Evolutionary conservation across 2,329 filamentous ascomycete genomes (phyloP).

Genomic region (Penicillium sclerotiorum): DNA sequence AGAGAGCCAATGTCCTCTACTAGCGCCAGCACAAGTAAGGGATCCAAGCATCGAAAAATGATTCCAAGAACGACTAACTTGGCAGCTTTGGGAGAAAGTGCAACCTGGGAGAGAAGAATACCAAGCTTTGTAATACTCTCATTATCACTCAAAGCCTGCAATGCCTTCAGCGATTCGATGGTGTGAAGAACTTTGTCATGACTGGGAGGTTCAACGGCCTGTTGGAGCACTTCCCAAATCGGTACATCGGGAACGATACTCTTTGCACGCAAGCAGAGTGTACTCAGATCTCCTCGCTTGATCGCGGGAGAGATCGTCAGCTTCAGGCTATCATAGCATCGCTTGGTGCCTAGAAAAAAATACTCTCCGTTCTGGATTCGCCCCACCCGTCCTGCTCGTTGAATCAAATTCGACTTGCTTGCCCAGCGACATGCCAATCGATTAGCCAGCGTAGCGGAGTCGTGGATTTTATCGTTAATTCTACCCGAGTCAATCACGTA

Average conservation of each 20-base stretch:
- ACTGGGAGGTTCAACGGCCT: constrained; percentile 51
- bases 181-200: constrained; percentile 40
- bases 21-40: constrained; percentile 51
- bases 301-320: constrained; percentile 44
- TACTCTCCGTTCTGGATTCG: constrained; percentile 54
- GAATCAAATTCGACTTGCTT: constrained; percentile 51
- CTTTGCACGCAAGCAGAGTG: constrained; percentile 49
- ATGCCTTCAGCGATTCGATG: constrained; percentile 32
- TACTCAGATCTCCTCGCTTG: constrained; percentile 48
- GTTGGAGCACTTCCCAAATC: constrained; percentile 45
- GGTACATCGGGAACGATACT: constrained; percentile 40
- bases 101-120: constrained; percentile 44
- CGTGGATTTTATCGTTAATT: constrained; percentile 42
- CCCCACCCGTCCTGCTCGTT: constrained; percentile 55
- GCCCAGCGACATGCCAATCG: constrained; percentile 49
- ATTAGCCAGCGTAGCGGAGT: constrained; percentile 42
- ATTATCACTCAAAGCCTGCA: constrained; percentile 47
- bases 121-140: constrained; percentile 52
- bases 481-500: constrained; percentile 55
- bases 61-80: constrained; percentile 56
- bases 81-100: constrained; percentile 49
- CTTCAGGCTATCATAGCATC: constrained; percentile 37
- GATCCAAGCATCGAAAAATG: constrained; percentile 56
- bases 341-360: constrained; percentile 50
- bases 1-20: constrained; percentile 35